phyloP scores from a whole-genome alignment of 306 rosid species.

The Luffa acutangula region DNA sequence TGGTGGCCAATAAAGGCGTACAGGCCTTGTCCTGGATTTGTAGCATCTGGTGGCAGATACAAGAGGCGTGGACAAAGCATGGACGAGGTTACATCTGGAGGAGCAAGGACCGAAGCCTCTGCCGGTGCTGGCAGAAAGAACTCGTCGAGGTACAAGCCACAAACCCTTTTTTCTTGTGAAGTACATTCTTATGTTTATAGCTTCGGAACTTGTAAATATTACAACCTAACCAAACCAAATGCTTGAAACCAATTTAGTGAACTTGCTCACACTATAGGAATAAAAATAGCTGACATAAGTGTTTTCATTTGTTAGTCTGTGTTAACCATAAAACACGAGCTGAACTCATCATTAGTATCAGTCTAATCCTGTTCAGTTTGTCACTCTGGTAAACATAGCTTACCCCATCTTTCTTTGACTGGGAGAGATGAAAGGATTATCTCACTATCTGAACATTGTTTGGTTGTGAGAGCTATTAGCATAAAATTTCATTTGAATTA shows the following conservation, averaged over 20 bases:
- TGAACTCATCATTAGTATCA: not conserved
- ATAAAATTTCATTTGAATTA: not conserved
- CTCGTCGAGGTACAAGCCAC: slow-evolving; percentile 23
- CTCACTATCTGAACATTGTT: not conserved
- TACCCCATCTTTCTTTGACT: not conserved
- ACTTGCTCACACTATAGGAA: not conserved
- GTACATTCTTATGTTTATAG: not conserved
- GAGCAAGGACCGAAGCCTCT: slow-evolving; percentile 27
- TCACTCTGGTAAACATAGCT: not conserved
- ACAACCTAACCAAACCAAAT: not conserved
- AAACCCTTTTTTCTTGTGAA: not conserved
- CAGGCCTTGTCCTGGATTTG: slow-evolving; percentile 84
- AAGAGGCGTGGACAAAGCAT: slow-evolving; percentile 78
- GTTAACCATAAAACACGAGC: not conserved
- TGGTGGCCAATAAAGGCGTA: slow-evolving; percentile 99
- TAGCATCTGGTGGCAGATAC: slow-evolving; percentile 80
- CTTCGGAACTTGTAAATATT: not conserved
- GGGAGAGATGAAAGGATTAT: not conserved
- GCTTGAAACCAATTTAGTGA: not conserved
- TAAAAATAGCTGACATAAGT: not conserved
- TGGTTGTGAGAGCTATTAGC: not conserved
- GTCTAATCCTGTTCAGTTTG: not conserved
- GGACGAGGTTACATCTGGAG: slow-evolving; percentile 91
- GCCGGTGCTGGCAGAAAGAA: slow-evolving; percentile 10
- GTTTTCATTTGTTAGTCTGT: not conserved